Evolutionary conservation across 371 early-diverging fungal genomes (phyloP).

Genomic region (Dichotomocladium elegans): DNA sequence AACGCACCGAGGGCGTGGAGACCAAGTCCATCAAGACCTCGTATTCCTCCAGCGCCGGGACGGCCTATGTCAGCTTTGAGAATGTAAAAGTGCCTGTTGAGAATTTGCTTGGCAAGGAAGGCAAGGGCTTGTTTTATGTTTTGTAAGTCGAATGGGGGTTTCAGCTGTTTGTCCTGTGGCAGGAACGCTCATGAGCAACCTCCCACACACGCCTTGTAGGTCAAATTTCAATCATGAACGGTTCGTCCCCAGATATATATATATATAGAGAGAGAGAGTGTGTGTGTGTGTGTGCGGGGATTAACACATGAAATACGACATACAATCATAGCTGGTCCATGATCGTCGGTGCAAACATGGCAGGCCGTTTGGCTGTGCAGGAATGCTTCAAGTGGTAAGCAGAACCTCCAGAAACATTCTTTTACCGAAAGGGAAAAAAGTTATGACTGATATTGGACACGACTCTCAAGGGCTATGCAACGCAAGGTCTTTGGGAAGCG

Average conservation of each 20-base stretch:
- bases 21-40: conserved; percentile 64
- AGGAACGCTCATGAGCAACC: too few species aligned
- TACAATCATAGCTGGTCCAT: conserved; percentile 13
- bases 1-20: conserved; percentile 51
- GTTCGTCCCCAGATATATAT: not conserved
- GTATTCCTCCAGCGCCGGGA: conserved; percentile 57
- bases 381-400: conserved; percentile 75
- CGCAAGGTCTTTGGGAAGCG: conserved; percentile 83
- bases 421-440: too few species aligned
- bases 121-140: conserved; percentile 63
- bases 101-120: conserved; percentile 85
- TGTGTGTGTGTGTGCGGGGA: not conserved
- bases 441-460: too few species aligned
- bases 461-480: too few species aligned
- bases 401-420: too few species aligned
- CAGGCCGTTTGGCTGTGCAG: conserved; percentile 9
- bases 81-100: conserved; percentile 72
- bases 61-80: conserved; percentile 44
- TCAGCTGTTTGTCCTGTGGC: not conserved
- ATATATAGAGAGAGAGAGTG: too few species aligned
- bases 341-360: conserved; percentile 17
- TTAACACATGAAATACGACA: too few species aligned
- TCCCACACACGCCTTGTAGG: too few species aligned
- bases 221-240: conserved; percentile 78
- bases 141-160: not conserved